phyloP scores from a whole-genome alignment of 148 eudicot species.

The Silene uniflora region DNA sequence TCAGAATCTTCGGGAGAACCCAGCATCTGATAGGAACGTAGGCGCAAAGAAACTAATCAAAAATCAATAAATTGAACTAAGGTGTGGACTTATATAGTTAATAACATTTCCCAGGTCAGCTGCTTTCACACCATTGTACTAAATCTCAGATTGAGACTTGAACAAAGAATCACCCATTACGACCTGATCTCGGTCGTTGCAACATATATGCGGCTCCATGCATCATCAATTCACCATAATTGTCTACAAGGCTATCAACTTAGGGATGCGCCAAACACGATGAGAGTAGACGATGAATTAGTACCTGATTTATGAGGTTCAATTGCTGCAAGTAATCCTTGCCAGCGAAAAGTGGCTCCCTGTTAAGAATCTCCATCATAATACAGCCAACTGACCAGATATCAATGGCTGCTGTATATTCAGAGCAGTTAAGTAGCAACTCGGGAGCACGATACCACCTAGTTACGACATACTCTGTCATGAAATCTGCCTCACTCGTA shows the following conservation, averaged over 20 bases:
- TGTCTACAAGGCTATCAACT: too few species aligned
- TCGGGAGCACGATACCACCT: conserved; percentile 99
- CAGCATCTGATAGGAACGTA: conserved; percentile 44
- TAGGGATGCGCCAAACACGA: too few species aligned
- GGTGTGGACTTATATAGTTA: background rate
- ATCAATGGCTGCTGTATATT: conserved; percentile 88
- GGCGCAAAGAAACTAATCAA: background rate
- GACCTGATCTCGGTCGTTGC: background rate
- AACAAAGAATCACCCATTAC: background rate
- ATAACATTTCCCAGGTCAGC: background rate
- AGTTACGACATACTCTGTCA: conserved; percentile 99
- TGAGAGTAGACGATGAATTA: background rate
- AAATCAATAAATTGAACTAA: background rate
- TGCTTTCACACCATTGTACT: background rate
- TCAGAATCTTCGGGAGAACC: conserved; percentile 95
- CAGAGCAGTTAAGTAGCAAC: conserved; percentile 86
- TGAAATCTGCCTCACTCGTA: conserved; percentile 82
- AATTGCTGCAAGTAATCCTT: conserved; percentile 90
- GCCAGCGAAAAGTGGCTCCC: conserved; percentile 88
- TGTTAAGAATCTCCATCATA: conserved; percentile 81
- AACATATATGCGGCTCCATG: background rate
- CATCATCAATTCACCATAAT: too few species aligned
- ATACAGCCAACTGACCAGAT: conserved; percentile 99
- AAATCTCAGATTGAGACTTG: background rate
- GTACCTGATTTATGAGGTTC: conserved; percentile 79